These are phyloP conservation scores for Eremomyces bilateralis DNA, from an alignment of 495 filamentous ascomycete species.

Conservation along the genomic window DNA sequence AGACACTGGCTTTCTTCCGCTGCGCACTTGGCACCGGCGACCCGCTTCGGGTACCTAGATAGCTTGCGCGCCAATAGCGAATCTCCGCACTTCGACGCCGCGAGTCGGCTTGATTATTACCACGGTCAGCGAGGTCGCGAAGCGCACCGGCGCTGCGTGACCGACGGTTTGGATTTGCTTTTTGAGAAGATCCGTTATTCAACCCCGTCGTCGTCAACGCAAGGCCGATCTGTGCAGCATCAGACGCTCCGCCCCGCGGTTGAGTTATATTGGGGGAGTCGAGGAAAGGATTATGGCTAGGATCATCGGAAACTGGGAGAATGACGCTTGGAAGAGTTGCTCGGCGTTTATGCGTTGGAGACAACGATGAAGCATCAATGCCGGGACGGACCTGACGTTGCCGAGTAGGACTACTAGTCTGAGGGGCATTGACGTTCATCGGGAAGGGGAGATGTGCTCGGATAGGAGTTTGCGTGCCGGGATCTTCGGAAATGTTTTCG, in stretches of 20 bases:
- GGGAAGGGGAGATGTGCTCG: conserved; percentile 14
- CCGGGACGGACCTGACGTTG: conserved; percentile 11
- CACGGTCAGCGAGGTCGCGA: conserved; percentile 6
- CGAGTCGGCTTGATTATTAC: background rate
- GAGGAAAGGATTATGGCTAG: background rate
- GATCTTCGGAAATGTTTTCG: conserved; percentile 3
- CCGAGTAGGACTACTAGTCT: background rate
- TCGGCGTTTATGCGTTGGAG: conserved; percentile 2
- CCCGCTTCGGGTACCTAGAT: background rate
- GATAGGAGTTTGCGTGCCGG: conserved; percentile 9
- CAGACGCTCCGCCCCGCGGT: background rate
- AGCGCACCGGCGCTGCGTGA: conserved; percentile 15
- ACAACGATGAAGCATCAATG: background rate
- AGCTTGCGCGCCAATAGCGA: conserved; percentile 11
- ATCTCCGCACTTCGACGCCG: conserved; percentile 12
- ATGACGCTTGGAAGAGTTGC: conserved; percentile 12
- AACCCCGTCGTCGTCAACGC: conserved; percentile 9
- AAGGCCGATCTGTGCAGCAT: conserved; percentile 8
- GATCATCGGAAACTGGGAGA: conserved; percentile 6
- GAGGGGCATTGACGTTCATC: conserved; percentile 16
- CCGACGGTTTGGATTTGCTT: conserved; percentile 9
- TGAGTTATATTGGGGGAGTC: background rate
- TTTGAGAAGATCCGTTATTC: background rate
- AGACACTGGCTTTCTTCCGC: conserved; percentile 9
- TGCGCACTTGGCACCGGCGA: too few relatives aligned